Evolutionary conservation across 306 rosid genomes (phyloP).

Genomic region (barrel medic (Medicago truncatula)): DNA sequence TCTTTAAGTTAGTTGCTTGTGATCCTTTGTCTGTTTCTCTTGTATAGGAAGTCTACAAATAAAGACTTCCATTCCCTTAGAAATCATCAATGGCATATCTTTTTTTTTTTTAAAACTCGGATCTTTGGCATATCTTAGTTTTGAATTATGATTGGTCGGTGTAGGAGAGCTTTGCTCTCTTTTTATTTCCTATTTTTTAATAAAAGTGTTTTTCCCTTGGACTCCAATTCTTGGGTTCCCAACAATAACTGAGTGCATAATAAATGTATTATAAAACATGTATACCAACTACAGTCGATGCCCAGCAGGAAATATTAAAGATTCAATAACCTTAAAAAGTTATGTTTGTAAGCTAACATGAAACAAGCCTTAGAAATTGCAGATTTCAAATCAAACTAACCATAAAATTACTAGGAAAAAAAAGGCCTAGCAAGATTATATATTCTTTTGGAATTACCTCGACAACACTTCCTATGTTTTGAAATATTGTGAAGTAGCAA

Average conservation of each 20-base stretch:
- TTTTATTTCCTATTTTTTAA: too few species aligned
- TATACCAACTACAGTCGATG: slow-evolving; percentile 9
- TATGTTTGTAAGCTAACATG: slow-evolving; percentile 1
- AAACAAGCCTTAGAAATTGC: slow-evolving; percentile 11
- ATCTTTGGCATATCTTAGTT: too few species aligned
- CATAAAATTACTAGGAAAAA: neutral
- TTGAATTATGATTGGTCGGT: too few species aligned
- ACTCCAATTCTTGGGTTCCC: neutral
- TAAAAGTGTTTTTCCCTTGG: neutral
- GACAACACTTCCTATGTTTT: slow-evolving; percentile 26
- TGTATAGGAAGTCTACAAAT: neutral
- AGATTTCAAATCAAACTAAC: slow-evolving; percentile 35
- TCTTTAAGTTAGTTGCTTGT: too few species aligned
- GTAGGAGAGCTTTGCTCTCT: too few species aligned
- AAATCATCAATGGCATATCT: too few species aligned
- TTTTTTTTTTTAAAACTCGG: too few species aligned
- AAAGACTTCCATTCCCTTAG: neutral
- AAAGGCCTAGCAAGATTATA: slow-evolving; percentile 26
- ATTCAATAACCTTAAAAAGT: slow-evolving; percentile 1
- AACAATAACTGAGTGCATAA: neutral
- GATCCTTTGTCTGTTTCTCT: neutral
- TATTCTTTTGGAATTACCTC: slow-evolving; percentile 19
- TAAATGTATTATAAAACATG: neutral
- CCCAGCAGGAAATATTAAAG: slow-evolving; percentile 21
- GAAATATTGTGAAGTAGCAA: neutral